phyloP scores from a whole-genome alignment of 306 rosid species.

The Vicia faba region DNA sequence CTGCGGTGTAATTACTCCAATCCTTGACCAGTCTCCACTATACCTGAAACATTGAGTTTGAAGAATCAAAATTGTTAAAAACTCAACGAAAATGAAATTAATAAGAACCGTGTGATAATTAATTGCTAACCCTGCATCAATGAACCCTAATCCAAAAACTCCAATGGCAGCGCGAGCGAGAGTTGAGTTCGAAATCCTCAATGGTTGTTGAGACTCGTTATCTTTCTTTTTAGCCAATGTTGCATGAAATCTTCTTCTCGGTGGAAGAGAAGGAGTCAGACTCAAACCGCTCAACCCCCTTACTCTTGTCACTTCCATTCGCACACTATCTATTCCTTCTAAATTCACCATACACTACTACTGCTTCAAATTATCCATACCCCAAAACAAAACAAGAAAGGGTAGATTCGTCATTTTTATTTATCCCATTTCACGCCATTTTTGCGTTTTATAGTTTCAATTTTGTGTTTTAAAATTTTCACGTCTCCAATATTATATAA shows the following conservation, averaged over 20 bases:
- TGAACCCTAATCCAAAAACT: slow-evolving; percentile 72
- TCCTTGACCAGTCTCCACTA: slow-evolving; percentile 96
- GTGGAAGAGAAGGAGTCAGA: slow-evolving; percentile 29
- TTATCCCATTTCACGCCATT: too few species aligned
- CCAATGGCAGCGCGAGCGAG: slow-evolving; percentile 65
- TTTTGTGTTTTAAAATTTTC: too few species aligned
- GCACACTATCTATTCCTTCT: slow-evolving; percentile 8
- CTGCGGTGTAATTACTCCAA: slow-evolving; percentile 74
- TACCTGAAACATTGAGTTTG: slow-evolving; percentile 53
- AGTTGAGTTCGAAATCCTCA: slow-evolving; percentile 48
- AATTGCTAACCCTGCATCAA: slow-evolving; percentile 72
- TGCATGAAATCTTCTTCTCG: slow-evolving; percentile 29
- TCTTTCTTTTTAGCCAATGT: slow-evolving; percentile 48
- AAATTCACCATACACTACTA: not conserved
- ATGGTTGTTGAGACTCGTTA: slow-evolving; percentile 29
- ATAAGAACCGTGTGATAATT: not conserved
- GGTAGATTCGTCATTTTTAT: slow-evolving; percentile 1
- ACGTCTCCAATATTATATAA: too few species aligned
- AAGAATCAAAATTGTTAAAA: not conserved
- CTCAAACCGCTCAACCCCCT: slow-evolving; percentile 42
- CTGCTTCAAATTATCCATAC: not conserved
- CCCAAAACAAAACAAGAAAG: not conserved
- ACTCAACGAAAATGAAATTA: not conserved
- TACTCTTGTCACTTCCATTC: slow-evolving; percentile 43
- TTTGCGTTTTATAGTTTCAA: too few species aligned